A percentile compares a stretch with the other conserved stretches of the same genome.
phyloP scores from a whole-genome alignment of 108 stramenopile species.

The Pseudonitzschia delicatissima region DNA sequence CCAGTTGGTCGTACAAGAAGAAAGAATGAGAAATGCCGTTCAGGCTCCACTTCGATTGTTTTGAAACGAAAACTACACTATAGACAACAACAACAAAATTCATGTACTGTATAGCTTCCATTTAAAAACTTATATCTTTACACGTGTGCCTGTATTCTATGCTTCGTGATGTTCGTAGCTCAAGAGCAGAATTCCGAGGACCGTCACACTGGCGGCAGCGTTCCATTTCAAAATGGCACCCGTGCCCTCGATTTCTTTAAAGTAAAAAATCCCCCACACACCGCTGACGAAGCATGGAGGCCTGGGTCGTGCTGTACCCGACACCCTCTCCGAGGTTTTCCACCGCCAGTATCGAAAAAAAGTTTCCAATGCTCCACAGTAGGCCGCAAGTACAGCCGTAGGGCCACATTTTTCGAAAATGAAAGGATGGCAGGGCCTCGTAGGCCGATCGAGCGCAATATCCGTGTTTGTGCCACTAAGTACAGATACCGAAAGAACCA shows the following conservation, averaged over 20 bases:
- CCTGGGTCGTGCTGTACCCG: constrained; percentile 62
- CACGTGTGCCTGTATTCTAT: neutral
- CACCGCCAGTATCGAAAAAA: constrained; percentile 66
- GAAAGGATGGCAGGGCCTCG: constrained; percentile 54
- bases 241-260: constrained; percentile 43
- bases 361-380: constrained; percentile 68
- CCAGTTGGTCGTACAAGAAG: no score
- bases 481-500: constrained; percentile 59
- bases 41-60: no score
- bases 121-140: no score
- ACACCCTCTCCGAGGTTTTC: constrained; percentile 72
- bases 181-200: constrained; percentile 45
- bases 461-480: constrained; percentile 15
- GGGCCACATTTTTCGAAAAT: constrained; percentile 55
- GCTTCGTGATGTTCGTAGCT: constrained; percentile 44
- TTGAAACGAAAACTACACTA: no score
- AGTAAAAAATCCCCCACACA: constrained; percentile 64
- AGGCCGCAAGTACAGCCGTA: constrained; percentile 49
- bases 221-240: constrained; percentile 42
- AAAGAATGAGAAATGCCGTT: no score
- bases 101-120: no score
- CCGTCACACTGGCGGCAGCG: constrained; percentile 28
- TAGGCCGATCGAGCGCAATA: constrained; percentile 35
- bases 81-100: no score
- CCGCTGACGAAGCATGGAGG: constrained; percentile 47